Conservation (phyloP, 2,329 filamentous ascomycete species). For the Ophiostoma tasmaniense region DNA sequence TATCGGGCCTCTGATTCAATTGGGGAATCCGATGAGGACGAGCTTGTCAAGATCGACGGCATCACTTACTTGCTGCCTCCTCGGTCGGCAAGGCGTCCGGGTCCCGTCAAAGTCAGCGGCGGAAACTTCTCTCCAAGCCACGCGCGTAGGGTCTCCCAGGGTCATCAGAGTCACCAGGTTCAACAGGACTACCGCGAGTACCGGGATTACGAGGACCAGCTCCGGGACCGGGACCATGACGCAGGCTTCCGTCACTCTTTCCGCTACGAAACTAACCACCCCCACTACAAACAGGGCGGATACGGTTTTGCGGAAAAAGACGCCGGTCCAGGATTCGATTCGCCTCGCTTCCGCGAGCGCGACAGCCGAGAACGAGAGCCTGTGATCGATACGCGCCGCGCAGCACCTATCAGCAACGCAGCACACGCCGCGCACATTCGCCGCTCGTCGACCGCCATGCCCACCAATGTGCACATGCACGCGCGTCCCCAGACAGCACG, state of each 20-base stretch:
- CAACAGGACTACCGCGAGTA: constrained; percentile 1
- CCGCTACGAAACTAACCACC: constrained; percentile 51
- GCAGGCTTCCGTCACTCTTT: constrained; percentile 22
- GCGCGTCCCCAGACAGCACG: constrained; percentile 46
- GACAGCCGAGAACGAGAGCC: constrained; percentile 3
- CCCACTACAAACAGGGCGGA: constrained; percentile 42
- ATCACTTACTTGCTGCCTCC: constrained; percentile 46
- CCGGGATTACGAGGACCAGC: background rate
- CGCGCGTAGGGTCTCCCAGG: constrained; percentile 2
- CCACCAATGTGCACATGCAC: constrained; percentile 27
- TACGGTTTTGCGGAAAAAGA: constrained; percentile 29
- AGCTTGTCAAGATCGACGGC: constrained; percentile 46
- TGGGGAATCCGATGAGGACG: constrained; percentile 59
- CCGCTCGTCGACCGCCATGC: constrained; percentile 19
- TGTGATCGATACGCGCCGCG: constrained; percentile 28
- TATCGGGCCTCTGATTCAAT: constrained; percentile 49
- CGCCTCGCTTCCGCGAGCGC: constrained; percentile 33
- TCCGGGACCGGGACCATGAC: background rate
- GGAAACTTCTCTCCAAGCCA: constrained; percentile 8
- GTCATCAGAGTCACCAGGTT: background rate
- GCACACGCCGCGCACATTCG: constrained; percentile 25
- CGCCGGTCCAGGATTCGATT: constrained; percentile 33
- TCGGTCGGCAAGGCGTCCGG: constrained; percentile 34
- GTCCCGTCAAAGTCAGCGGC: constrained; percentile 21
- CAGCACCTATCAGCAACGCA: constrained; percentile 20